A percentile compares a stretch with the other conserved stretches of the same genome.
Conservation (phyloP, 192 early-diverging fungal species). For the Chytriomyces hyalinus region DNA sequence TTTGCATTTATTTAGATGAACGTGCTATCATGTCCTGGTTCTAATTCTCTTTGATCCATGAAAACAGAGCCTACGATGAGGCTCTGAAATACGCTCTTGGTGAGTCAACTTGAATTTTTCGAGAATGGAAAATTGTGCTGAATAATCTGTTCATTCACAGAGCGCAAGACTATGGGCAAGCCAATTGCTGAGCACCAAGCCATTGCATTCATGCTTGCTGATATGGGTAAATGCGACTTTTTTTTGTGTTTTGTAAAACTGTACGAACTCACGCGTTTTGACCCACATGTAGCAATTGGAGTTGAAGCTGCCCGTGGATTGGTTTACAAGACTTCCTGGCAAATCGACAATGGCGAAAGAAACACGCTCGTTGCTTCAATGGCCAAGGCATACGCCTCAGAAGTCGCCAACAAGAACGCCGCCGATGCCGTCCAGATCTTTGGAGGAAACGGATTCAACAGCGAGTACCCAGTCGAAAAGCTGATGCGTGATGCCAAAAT, state of each 20-base stretch:
- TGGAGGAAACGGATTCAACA: constrained; percentile 88
- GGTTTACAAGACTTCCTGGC: constrained; percentile 84
- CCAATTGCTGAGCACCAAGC: constrained; percentile 87
- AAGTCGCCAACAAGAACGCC: constrained; percentile 64
- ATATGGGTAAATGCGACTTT: constrained; percentile 62
- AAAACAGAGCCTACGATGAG: constrained; percentile 81
- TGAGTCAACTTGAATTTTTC: constrained; percentile 21
- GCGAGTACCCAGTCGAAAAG: constrained; percentile 96
- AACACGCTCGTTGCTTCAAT: constrained; percentile 96
- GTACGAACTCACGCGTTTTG: not conserved
- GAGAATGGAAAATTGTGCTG: not conserved
- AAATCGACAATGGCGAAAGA: constrained; percentile 82
- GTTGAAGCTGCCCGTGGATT: constrained; percentile 86
- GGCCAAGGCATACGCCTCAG: constrained; percentile 76
- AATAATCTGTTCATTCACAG: constrained; percentile 41
- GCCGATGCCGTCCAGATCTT: constrained; percentile 97
- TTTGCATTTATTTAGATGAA: not conserved
- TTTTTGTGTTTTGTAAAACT: not conserved
- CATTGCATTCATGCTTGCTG: constrained; percentile 92
- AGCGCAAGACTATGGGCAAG: constrained; percentile 97
- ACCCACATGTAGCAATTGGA: constrained; percentile 72
- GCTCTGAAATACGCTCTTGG: constrained; percentile 79
- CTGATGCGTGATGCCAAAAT: constrained; percentile 73
- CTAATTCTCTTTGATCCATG: not conserved
- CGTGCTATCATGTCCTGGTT: too few species aligned